Base-by-base conservation (phyloP, 139 green algal genomes). In the Chlamydomonas sp. region DNA sequence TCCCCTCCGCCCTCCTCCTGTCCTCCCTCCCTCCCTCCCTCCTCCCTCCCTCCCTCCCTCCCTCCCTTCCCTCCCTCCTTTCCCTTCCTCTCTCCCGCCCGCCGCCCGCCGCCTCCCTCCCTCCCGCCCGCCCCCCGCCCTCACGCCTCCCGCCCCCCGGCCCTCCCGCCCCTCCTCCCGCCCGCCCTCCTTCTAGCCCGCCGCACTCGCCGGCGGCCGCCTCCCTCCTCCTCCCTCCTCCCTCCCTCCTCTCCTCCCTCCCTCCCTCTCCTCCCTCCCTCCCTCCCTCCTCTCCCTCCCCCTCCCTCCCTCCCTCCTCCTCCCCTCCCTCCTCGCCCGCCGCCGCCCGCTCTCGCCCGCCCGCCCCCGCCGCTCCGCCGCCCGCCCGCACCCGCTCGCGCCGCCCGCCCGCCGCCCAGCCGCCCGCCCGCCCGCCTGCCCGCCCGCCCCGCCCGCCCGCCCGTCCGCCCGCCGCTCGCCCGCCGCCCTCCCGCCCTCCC, bases 1-100 rank as follows among this genome's bases (percentile, higher is more conserved):
- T 49, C 58, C 0, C 89, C 90, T 37, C 92, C 80, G 24, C 83
- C 95, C 70, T 87, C 91, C 35, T 97, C 96, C 81, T 80, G 48
- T 29, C 84, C 89, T 69, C 96, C 43, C 43, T 20, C 43, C 20
- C 43, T 54, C 43, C 13, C 13, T 20, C 43, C 43, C 43, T 20
- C 20, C 43, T 54, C 43, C 20, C 20, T 54, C 43, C 97, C 20
- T 20, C 43, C 43, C 43, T 26, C 20, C 43, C 43, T 20, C 43
- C 13, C 43, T 54, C 43, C 20, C 43, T 26, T 54, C 43, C 43
- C 13, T 54, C 43, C 43, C 20, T 26, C 43, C 43, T 20, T 20
- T 54, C 43, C 20, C 43, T 13, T 54, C 43, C 43, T 20, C 13
- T 54, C 43, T 54, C 43, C 20, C 43, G 13, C 43, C 13, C 20